phyloP scores from a whole-genome alignment of 2,329 filamentous ascomycete species.

The Cryphonectria naterciae region DNA sequence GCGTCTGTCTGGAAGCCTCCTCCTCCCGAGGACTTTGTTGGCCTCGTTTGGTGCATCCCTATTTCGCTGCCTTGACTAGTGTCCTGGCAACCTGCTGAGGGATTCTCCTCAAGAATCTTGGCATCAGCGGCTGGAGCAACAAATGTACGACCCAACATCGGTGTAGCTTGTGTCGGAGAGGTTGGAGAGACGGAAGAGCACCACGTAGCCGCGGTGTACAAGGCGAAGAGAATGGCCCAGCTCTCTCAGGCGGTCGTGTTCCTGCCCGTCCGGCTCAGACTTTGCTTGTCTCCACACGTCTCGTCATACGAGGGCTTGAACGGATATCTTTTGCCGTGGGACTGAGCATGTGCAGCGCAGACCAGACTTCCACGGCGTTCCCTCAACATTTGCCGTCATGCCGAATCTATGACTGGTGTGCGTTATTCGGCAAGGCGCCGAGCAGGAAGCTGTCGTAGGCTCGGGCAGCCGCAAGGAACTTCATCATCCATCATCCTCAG shows the following conservation, averaged over 20 bases:
- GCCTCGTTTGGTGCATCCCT: conserved; percentile 10
- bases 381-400: background rate
- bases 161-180: background rate
- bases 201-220: conserved; percentile 7
- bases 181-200: background rate
- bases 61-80: background rate
- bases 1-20: background rate
- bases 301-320: conserved; percentile 12
- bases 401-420: background rate
- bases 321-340: conserved; percentile 5
- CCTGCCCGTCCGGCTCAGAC: conserved; percentile 7
- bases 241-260: conserved; percentile 2
- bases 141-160: background rate
- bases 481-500: background rate
- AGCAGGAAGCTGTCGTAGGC: conserved; percentile 2
- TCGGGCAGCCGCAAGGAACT: background rate
- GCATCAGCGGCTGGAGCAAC: conserved; percentile 10
- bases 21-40: background rate
- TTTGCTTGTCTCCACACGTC: conserved; percentile 15
- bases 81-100: background rate
- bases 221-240: background rate
- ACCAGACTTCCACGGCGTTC: background rate
- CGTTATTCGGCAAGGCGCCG: conserved; percentile 8
- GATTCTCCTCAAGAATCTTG: background rate
- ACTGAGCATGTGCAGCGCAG: background rate